Percentiles rank a stretch among this genome's conserved stretches.
Conservation (phyloP, 495 filamentous ascomycete species). For the Xylaria palmicola region DNA sequence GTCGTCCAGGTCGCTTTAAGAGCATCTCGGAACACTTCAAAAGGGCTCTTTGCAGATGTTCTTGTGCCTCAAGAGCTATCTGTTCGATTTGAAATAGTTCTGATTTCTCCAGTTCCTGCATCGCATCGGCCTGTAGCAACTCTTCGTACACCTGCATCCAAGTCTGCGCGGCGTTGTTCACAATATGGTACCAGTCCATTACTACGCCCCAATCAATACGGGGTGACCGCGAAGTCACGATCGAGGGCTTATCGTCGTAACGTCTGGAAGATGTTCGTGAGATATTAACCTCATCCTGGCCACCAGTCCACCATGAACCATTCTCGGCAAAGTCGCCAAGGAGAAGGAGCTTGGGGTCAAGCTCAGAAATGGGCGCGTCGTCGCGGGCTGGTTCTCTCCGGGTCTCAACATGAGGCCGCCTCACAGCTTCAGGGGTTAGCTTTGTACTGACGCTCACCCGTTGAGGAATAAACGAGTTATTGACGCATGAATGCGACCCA, state of each 20-base stretch:
- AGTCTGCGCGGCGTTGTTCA: slow-evolving; percentile 54
- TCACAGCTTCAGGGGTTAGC: slow-evolving; percentile 21
- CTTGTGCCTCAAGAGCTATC: slow-evolving; percentile 64
- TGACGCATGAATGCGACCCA: slow-evolving; percentile 67
- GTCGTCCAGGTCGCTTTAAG: slow-evolving; percentile 78
- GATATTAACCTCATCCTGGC: slow-evolving; percentile 44
- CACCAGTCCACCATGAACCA: slow-evolving; percentile 79
- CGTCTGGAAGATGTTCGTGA: slow-evolving; percentile 33
- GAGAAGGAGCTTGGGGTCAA: slow-evolving; percentile 76
- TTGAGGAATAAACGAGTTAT: slow-evolving; percentile 62
- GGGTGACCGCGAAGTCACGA: slow-evolving; percentile 63
- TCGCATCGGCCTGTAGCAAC: slow-evolving; percentile 36
- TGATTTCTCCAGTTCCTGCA: slow-evolving; percentile 37
- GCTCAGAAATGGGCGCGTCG: slow-evolving; percentile 39
- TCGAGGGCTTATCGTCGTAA: slow-evolving; percentile 33
- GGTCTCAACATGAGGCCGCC: slow-evolving; percentile 19
- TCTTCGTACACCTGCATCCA: slow-evolving; percentile 59
- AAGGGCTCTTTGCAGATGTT: slow-evolving; percentile 65
- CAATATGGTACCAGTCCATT: slow-evolving; percentile 72
- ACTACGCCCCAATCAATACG: slow-evolving; percentile 74
- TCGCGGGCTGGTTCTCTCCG: slow-evolving; percentile 30
- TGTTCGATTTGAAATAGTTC: slow-evolving; percentile 53
- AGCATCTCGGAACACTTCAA: slow-evolving; percentile 82
- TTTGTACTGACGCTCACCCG: slow-evolving; percentile 38
- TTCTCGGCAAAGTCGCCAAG: slow-evolving; percentile 82